phyloP scores from a whole-genome alignment of 1,284 basidiomycete genomes.

The Cystobasidium sp. region DNA sequence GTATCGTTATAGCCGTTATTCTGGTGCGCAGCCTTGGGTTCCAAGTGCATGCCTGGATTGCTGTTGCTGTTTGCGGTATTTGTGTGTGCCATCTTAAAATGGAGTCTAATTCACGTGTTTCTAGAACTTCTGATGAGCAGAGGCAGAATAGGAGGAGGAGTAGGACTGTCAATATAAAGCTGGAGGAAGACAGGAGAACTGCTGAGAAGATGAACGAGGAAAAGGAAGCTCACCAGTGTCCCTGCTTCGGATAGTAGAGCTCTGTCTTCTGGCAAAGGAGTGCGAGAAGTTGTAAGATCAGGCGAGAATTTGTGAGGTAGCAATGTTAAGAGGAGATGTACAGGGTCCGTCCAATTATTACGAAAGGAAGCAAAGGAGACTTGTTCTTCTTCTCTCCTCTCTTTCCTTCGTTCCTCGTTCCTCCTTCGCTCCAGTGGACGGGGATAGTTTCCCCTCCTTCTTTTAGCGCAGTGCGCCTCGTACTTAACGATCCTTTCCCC shows the following conservation, averaged over 20 bases:
- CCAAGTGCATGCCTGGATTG: slow-evolving; percentile 25
- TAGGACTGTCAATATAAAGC: not conserved
- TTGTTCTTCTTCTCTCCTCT: slow-evolving; percentile 4
- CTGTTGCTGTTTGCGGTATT: slow-evolving; percentile 18
- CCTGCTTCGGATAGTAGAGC: not conserved
- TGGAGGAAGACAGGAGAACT: not conserved
- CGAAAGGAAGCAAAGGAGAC: not conserved
- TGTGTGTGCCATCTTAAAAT: slow-evolving; percentile 3
- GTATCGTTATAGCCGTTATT: slow-evolving; percentile 21
- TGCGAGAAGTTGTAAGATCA: not conserved
- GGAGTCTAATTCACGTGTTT: slow-evolving; percentile 6
- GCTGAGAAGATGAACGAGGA: not conserved
- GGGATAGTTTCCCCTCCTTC: too few relatives aligned
- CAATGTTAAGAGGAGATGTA: too few relatives aligned
- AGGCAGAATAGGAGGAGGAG: too few relatives aligned
- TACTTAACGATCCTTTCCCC: too few relatives aligned
- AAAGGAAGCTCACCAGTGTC: not conserved
- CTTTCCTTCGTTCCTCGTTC: not conserved
- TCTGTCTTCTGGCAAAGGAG: not conserved
- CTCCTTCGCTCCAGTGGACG: too few relatives aligned
- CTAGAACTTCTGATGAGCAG: not conserved
- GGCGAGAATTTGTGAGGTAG: not conserved
- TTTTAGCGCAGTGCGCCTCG: too few relatives aligned
- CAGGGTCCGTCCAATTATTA: not conserved
- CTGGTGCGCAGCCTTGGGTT: slow-evolving; percentile 22